Conservation (phyloP, 2,329 filamentous ascomycete species). For the Ceratocystis papillata region DNA sequence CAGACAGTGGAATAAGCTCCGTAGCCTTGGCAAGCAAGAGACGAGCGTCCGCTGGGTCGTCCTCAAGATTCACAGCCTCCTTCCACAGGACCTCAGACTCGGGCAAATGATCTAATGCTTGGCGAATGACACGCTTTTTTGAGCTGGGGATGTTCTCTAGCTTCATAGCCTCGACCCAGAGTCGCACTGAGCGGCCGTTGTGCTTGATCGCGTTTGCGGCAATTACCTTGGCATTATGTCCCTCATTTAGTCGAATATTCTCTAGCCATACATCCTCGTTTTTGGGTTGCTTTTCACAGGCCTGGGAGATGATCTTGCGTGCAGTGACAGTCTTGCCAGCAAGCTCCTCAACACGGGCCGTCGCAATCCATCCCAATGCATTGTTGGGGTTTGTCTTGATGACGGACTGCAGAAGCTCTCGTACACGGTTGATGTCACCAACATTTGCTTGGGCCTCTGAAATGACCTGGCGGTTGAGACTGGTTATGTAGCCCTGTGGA, state of each 20-base stretch:
- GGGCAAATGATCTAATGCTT: slow-evolving; percentile 83
- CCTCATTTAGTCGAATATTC: slow-evolving; percentile 85
- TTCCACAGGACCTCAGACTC: slow-evolving; percentile 98
- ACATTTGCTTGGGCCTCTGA: slow-evolving; percentile 73
- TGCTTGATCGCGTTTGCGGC: slow-evolving; percentile 86
- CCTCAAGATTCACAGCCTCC: slow-evolving; percentile 88
- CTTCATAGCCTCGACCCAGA: slow-evolving; percentile 95
- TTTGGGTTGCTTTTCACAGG: slow-evolving; percentile 82
- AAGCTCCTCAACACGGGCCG: slow-evolving; percentile 81
- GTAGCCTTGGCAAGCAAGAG: slow-evolving; percentile 88
- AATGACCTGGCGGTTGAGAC: slow-evolving; percentile 68
- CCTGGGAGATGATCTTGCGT: slow-evolving; percentile 74
- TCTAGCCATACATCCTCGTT: slow-evolving; percentile 95
- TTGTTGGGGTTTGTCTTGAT: slow-evolving; percentile 96
- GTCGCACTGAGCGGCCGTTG: slow-evolving; percentile 73
- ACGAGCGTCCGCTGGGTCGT: slow-evolving; percentile 76
- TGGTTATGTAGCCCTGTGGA: slow-evolving; percentile 91
- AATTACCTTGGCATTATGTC: slow-evolving; percentile 89
- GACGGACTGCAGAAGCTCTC: slow-evolving; percentile 86
- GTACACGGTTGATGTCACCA: slow-evolving; percentile 88
- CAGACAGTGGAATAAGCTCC: slow-evolving; percentile 83
- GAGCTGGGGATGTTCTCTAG: slow-evolving; percentile 71
- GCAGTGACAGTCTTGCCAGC: slow-evolving; percentile 87
- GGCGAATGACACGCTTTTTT: slow-evolving; percentile 85
- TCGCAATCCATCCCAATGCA: slow-evolving; percentile 89